Base-by-base conservation (phyloP, 2,329 filamentous ascomycete genomes). In the Botryotinia narcissicola region DNA sequence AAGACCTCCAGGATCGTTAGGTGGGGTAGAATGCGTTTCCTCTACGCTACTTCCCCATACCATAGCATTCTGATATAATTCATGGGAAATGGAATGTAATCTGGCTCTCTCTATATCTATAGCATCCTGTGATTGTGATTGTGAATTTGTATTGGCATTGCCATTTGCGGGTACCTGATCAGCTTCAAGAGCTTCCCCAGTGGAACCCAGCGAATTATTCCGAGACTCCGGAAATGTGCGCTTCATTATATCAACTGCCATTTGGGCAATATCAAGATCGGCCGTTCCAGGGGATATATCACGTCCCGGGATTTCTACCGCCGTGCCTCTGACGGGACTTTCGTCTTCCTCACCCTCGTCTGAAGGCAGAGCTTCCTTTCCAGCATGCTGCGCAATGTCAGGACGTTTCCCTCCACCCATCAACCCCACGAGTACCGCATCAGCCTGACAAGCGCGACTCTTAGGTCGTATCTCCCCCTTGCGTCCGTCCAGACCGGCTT, bases 401-500 rank as follows among this genome's bases (percentile, higher is more conserved):
- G 88, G 89, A 77, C 85, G 85, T 79, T 89, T 89, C 79, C 90
- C 89, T 79, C 85, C 88, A 78, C 84, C 88, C 84, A 95, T 86
- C 81, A 86, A 85, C 73, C 84, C 83, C 75, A 95, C 86, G 81
- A 95, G 85, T 76, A 93, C 89, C 77, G 86, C 88, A 86, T 92
- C 90, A 78, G 87, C 89, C 80, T 88, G 87, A 78, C 84, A 88
- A 60, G 87, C 72, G 12, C 75, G 76, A 69, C 67, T 73, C 40
- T 76, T 77, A 4, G 74, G 62, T 60, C 75, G 75, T 69, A 73
- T 71, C 20, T 75, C 72, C 40, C 57, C 70, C 73, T 78, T 80
- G 76, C 75, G 75, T 74, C 71, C 62, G 54, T 73, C 81, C 16
- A 78, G 76, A 78, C 82, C 78, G 79, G 80, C 81, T 80, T 80